Evolutionary conservation across 306 rosid genomes (phyloP).

Genomic region (Adenanthera pavonina): DNA sequence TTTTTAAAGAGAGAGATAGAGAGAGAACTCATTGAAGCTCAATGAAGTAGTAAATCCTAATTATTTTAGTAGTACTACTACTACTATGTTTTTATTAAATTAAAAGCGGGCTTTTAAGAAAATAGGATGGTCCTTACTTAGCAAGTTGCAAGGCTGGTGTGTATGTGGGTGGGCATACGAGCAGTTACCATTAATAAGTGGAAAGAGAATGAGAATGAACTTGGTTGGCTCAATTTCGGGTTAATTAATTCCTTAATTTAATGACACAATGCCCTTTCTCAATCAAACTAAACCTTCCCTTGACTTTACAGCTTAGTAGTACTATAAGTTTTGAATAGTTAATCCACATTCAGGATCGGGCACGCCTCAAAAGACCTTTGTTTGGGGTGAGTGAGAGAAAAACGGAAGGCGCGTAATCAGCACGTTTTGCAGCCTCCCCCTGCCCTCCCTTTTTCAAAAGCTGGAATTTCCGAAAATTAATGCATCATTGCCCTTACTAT

Average conservation of each 20-base stretch:
- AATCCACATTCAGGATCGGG: neutral
- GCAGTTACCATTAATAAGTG: constrained; percentile 30
- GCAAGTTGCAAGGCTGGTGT: neutral
- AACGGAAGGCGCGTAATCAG: constrained; percentile 32
- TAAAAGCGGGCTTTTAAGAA: too few relatives aligned
- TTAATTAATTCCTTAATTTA: neutral
- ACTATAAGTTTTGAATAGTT: neutral
- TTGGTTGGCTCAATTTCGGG: constrained; percentile 5
- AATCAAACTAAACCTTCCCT: constrained; percentile 16
- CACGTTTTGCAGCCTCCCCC: constrained; percentile 40
- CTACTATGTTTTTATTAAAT: too few relatives aligned
- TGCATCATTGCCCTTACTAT: neutral
- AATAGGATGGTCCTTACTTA: neutral
- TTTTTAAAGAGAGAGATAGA: too few relatives aligned
- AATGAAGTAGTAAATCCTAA: too few relatives aligned
- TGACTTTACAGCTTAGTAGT: neutral
- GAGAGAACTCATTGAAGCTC: too few relatives aligned
- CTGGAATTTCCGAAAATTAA: constrained; percentile 7
- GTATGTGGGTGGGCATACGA: neutral
- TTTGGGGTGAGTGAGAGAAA: constrained; percentile 28
- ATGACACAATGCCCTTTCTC: neutral
- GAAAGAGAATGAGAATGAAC: constrained; percentile 22
- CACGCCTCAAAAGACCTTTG: neutral
- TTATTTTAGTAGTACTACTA: too few relatives aligned
- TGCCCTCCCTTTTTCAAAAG: constrained; percentile 25